phyloP scores from a whole-genome alignment of 2,329 filamentous ascomycete genomes.

The Emydomyces testavorans region DNA sequence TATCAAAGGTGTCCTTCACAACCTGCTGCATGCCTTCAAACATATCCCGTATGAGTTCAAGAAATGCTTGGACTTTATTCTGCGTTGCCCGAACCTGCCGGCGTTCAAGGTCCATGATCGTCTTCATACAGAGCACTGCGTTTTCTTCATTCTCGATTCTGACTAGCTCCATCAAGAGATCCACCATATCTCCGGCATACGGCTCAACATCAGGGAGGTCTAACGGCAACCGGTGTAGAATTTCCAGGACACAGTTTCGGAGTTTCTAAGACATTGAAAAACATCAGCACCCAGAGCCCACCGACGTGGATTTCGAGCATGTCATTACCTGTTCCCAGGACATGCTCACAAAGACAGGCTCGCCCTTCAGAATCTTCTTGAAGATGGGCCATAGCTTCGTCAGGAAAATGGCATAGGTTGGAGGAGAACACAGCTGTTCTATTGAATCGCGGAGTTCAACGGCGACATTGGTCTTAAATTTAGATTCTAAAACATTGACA shows the following conservation, averaged over 20 bases:
- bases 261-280: slow-evolving; percentile 50
- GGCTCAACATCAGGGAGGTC: slow-evolving; percentile 72
- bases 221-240: slow-evolving; percentile 74
- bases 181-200: slow-evolving; percentile 78
- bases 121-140: slow-evolving; percentile 95
- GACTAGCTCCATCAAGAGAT: slow-evolving; percentile 79
- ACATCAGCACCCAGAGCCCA: not conserved
- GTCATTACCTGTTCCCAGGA: slow-evolving; percentile 69
- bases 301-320: slow-evolving; percentile 5
- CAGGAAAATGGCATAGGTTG: slow-evolving; percentile 69
- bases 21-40: slow-evolving; percentile 92
- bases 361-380: slow-evolving; percentile 69
- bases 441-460: slow-evolving; percentile 81
- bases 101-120: slow-evolving; percentile 89
- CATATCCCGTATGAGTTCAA: slow-evolving; percentile 86
- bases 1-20: slow-evolving; percentile 90
- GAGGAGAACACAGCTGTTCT: slow-evolving; percentile 67
- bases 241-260: slow-evolving; percentile 86
- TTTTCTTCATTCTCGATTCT: slow-evolving; percentile 96
- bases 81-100: slow-evolving; percentile 74
- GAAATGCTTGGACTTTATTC: slow-evolving; percentile 77
- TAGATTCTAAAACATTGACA: slow-evolving; percentile 50
- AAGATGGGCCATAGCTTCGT: slow-evolving; percentile 83
- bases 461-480: slow-evolving; percentile 69
- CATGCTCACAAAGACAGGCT: slow-evolving; percentile 81